Conservation (phyloP, 2,329 filamentous ascomycete species). For the Aspergillus ruber region DNA sequence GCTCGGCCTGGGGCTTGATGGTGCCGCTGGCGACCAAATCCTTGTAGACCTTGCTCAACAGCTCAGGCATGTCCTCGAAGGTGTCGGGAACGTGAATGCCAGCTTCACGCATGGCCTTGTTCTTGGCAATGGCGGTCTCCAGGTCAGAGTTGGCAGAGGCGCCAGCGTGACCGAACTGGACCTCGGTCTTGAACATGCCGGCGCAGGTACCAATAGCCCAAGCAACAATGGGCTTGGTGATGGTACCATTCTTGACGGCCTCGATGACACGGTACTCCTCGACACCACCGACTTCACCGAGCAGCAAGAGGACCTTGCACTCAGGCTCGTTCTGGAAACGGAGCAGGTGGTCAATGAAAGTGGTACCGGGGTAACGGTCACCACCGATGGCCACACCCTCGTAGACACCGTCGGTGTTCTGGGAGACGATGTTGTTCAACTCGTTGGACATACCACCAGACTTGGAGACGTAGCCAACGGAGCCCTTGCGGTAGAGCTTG, state of each 20-base stretch:
- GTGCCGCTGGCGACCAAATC: constrained; percentile 77
- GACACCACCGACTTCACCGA: constrained; percentile 98
- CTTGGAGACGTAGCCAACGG: constrained; percentile 98
- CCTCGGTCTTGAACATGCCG: constrained; percentile 99
- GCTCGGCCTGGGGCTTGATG: constrained; percentile 81
- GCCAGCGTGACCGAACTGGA: constrained; percentile 98
- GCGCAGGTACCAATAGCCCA: constrained; percentile 99
- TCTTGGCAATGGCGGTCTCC: constrained; percentile 94
- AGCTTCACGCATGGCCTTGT: constrained; percentile 91
- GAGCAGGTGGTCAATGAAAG: constrained; percentile 97
- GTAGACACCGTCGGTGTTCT: constrained; percentile 95
- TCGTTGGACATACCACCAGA: constrained; percentile 99
- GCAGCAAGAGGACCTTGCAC: constrained; percentile 92
- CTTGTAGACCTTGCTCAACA: constrained; percentile 77
- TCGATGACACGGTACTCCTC: constrained; percentile 99
- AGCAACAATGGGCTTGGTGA: constrained; percentile 97
- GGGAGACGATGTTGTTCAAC: constrained; percentile 97
- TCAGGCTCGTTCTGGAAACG: constrained; percentile 94
- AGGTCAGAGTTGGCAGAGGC: constrained; percentile 99
- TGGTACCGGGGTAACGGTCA: constrained; percentile 97
- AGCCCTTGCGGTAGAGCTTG: constrained; percentile 99
- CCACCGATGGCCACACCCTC: constrained; percentile 99
- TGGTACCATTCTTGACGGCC: constrained; percentile 85
- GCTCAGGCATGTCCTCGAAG: constrained; percentile 84
- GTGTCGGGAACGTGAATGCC: constrained; percentile 92